phyloP scores from a whole-genome alignment of 805 yeast species.

The Citeromyces nyonsensis region DNA sequence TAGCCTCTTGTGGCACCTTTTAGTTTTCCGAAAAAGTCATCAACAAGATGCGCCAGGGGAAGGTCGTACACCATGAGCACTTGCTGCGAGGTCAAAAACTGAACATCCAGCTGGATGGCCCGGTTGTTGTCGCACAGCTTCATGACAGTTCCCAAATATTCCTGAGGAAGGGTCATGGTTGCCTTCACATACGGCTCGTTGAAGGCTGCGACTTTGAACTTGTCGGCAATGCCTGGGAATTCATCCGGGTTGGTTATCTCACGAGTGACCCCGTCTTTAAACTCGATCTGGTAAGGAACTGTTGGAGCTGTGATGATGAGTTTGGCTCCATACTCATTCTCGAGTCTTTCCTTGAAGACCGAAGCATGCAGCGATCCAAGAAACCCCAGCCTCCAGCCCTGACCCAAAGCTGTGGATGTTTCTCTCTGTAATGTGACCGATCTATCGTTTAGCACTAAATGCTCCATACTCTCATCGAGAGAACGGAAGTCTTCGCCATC shows the following conservation, averaged over 20 bases:
- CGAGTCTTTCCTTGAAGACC: constrained; percentile 82
- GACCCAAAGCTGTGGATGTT: constrained; percentile 87
- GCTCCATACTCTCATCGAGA: constrained; percentile 80
- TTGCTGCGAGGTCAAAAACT: constrained; percentile 67
- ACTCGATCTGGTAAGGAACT: constrained; percentile 77
- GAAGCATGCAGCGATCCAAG: constrained; percentile 91
- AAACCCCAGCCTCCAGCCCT: constrained; percentile 96
- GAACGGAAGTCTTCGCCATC: constrained; percentile 84
- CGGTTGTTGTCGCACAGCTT: constrained; percentile 72
- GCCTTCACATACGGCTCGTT: constrained; percentile 86
- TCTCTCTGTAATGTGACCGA: constrained; percentile 83
- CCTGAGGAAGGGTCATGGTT: constrained; percentile 80
- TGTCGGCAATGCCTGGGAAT: constrained; percentile 52
- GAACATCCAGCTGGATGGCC: constrained; percentile 70
- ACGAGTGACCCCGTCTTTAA: constrained; percentile 44
- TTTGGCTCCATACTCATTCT: constrained; percentile 88
- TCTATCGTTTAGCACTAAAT: constrained; percentile 80
- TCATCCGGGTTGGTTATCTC: constrained; percentile 84
- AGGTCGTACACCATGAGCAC: constrained; percentile 64
- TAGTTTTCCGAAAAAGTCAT: constrained; percentile 87
- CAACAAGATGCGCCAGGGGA: constrained; percentile 83
- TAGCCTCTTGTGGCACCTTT: constrained; percentile 86
- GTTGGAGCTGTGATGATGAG: constrained; percentile 91
- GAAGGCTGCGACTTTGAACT: constrained; percentile 27
- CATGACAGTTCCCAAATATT: constrained; percentile 78